Evolutionary conservation across 163 green algal genomes (phyloP), one percentile per base, ranked within the genome.

Genomic region (Trebouxia gelatinosa): DNA sequence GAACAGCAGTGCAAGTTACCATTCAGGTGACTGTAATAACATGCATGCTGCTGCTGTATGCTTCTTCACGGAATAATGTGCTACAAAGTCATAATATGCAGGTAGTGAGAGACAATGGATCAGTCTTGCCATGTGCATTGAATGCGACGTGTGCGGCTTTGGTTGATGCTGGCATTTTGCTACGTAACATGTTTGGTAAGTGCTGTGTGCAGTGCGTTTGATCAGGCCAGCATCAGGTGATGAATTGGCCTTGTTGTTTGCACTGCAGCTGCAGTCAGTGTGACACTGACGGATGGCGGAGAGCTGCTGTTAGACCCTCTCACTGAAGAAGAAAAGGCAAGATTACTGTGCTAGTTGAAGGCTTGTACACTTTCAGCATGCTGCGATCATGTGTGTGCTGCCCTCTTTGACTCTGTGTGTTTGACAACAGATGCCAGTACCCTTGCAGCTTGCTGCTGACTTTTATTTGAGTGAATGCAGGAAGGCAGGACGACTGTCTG

Each of bases 141-240:
- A 97, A 95, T 58, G 92, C 91, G 7, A 86, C 85, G 3, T 91
- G 80, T 65, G 83, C 89, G 5, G 92, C 91, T 0, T 81, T 97
- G 26, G 83, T 90, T 19, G 92, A 97, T 77, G 92, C 92, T 7
- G 92, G 85, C 0, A 70, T 97, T 16, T 87, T 92, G 0, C 82
- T 97, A 82, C 85, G 28, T 17, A 66, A 29, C 68, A 85, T 89
- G 67, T 90, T 89, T 81, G 84, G 86, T 88, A 68, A 80, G 86
- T n/a, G n/a, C n/a, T n/a, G n/a, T n/a, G n/a, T n/a, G n/a, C n/a
- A n/a, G n/a, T n/a, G n/a, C n/a, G n/a, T n/a, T n/a, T n/a, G n/a
- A n/a, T n/a, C n/a, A n/a, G n/a, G n/a, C n/a, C n/a, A n/a, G n/a
- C n/a, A n/a, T n/a, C n/a, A n/a, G n/a, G n/a, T n/a, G n/a, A n/a